Percentiles rank a stretch among this genome's conserved stretches.
Conservation (phyloP, 2,329 filamentous ascomycete genomes). For the Magnaporthales sp. region DNA sequence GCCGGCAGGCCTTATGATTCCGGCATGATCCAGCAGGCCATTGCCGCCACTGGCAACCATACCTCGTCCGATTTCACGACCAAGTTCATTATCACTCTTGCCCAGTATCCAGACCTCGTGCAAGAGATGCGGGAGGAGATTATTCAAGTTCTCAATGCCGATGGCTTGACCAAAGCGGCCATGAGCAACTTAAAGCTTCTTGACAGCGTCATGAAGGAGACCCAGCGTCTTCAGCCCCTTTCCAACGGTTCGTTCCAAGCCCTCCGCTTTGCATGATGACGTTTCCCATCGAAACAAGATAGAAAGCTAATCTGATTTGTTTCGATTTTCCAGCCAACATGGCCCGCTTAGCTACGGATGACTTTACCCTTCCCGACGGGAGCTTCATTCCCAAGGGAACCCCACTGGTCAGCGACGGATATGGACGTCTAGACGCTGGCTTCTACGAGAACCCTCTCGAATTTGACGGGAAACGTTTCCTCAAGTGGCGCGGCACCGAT, state of each 20-base stretch:
- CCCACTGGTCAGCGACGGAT: conserved; percentile 11
- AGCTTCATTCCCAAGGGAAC: conserved; percentile 15
- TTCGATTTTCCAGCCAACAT: conserved; percentile 12
- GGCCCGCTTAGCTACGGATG: conserved; percentile 10
- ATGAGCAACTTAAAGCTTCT: conserved; percentile 23
- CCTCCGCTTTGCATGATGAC: background rate
- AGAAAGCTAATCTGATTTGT: too few relatives aligned
- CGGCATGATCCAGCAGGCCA: conserved; percentile 1
- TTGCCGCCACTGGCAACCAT: conserved; percentile 2
- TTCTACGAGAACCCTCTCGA: conserved; percentile 16
- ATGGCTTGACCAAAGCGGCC: conserved; percentile 18
- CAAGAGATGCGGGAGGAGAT: conserved; percentile 44
- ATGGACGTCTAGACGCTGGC: conserved; percentile 14
- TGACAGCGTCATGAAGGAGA: conserved; percentile 23
- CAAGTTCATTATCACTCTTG: conserved; percentile 27
- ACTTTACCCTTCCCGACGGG: conserved; percentile 14
- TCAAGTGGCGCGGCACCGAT: conserved; percentile 16
- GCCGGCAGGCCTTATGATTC: conserved; percentile 2
- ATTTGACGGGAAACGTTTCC: conserved; percentile 20
- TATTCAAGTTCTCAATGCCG: conserved; percentile 23
- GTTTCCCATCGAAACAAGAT: background rate
- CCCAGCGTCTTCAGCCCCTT: conserved; percentile 20
- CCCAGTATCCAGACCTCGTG: conserved; percentile 38
- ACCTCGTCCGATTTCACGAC: conserved; percentile 6
- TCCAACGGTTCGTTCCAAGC: conserved; percentile 5